Conservation (phyloP, 2,329 filamentous ascomycete species). For the Alternaria metachromatica region DNA sequence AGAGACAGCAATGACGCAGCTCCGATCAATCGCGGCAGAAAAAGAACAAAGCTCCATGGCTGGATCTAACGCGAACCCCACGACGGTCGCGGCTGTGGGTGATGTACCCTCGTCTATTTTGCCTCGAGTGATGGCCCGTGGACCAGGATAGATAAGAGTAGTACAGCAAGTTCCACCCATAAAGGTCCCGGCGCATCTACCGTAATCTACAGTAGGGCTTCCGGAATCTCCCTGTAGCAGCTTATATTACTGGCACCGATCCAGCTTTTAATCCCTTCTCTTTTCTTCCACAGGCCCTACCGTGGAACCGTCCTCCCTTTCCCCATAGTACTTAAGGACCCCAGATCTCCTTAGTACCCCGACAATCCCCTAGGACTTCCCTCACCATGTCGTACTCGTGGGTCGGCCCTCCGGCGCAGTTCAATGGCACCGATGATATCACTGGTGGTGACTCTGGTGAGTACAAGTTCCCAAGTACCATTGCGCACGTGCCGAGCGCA, state of each 20-base stretch:
- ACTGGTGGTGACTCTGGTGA: slow-evolving; percentile 80
- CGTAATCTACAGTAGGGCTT: slow-evolving; percentile 37
- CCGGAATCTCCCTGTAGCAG: slow-evolving; percentile 38
- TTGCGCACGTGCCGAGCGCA: slow-evolving; percentile 29
- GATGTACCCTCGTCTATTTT: slow-evolving; percentile 45
- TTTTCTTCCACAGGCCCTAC: slow-evolving; percentile 19
- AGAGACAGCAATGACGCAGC: slow-evolving; percentile 35
- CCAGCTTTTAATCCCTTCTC: slow-evolving; percentile 24
- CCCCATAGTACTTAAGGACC: slow-evolving; percentile 5
- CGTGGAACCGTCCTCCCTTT: slow-evolving; percentile 14
- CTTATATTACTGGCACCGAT: slow-evolving; percentile 40
- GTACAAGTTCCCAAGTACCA: slow-evolving; percentile 47
- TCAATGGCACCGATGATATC: slow-evolving; percentile 63
- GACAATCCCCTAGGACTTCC: slow-evolving; percentile 15
- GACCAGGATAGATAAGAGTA: slow-evolving; percentile 49
- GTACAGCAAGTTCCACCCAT: slow-evolving; percentile 43
- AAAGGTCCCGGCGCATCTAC: slow-evolving; percentile 41
- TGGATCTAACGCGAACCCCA: slow-evolving; percentile 47
- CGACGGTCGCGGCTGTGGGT: slow-evolving; percentile 40
- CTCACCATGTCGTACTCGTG: slow-evolving; percentile 57
- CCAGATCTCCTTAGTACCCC: slow-evolving; percentile 12
- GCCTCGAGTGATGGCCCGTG: slow-evolving; percentile 40
- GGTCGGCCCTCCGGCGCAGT: slow-evolving; percentile 53
- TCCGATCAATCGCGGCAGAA: slow-evolving; percentile 32
- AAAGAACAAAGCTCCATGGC: slow-evolving; percentile 39